A percentile compares a stretch with the other conserved stretches of the same genome.
These are phyloP conservation scores for Arachis monticola DNA, from an alignment of 331 rosid species.

Conservation along the genomic window DNA sequence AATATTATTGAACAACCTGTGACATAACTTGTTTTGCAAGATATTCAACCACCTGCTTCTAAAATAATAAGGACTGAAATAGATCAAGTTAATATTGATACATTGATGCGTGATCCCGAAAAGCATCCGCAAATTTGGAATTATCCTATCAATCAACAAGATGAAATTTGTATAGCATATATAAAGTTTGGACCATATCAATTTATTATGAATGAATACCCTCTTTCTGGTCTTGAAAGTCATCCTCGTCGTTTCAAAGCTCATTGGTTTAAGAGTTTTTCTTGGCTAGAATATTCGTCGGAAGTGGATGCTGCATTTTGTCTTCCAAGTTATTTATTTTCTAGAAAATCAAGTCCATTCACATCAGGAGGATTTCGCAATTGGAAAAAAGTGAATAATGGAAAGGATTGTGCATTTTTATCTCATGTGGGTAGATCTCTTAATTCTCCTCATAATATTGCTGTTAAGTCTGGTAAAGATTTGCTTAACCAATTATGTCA, in stretches of 20 bases:
- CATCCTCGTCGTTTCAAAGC: constrained; percentile 5
- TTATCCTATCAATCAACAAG: background rate
- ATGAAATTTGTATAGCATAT: background rate
- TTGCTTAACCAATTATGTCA: background rate
- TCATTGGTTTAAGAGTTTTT: background rate
- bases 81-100: background rate
- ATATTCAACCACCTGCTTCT: background rate
- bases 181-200: background rate
- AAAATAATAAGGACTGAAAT: background rate
- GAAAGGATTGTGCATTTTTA: background rate
- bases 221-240: background rate
- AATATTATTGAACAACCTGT: background rate
- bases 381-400: background rate
- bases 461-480: too few species aligned
- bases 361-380: background rate
- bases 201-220: background rate
- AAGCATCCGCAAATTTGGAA: background rate
- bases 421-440: background rate
- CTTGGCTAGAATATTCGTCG: background rate
- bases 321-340: background rate
- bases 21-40: background rate
- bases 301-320: background rate
- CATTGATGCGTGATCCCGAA: background rate
- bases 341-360: background rate
- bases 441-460: background rate